phyloP scores from a whole-genome alignment of 1,284 basidiomycete genomes.

The Moesziomyces globuligerus region DNA sequence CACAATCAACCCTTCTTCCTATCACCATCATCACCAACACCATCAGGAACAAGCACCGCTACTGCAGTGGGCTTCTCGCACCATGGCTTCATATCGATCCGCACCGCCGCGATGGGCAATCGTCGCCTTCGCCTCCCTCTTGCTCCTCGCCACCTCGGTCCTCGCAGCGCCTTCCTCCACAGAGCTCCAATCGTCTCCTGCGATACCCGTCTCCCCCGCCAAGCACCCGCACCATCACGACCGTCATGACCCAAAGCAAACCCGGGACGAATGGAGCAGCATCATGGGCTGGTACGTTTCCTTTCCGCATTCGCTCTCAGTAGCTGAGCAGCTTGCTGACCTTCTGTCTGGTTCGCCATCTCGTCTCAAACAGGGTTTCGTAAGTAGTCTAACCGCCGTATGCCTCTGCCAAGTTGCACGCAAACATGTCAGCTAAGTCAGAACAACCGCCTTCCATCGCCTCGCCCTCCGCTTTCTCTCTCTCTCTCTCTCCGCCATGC shows the following conservation, averaged over 20 bases:
- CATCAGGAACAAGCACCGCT: neutral
- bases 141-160: conserved; percentile 16
- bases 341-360: conserved; percentile 10
- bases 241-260: conserved; percentile 14
- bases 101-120: conserved; percentile 21
- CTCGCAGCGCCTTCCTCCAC: conserved; percentile 8
- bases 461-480: conserved; percentile 8
- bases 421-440: conserved; percentile 42
- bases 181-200: neutral
- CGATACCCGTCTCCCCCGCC: conserved; percentile 14
- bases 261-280: conserved; percentile 47
- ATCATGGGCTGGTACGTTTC: conserved; percentile 53
- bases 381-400: conserved; percentile 18
- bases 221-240: conserved; percentile 14
- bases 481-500: neutral
- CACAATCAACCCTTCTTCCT: too few relatives aligned
- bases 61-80: conserved; percentile 3
- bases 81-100: conserved; percentile 23
- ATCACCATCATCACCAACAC: conserved; percentile 1
- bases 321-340: conserved; percentile 10
- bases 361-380: conserved; percentile 35
- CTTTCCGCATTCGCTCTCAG: neutral
- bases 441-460: conserved; percentile 6
- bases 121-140: conserved; percentile 20
- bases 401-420: neutral